Conservation (phyloP, 352 stramenopile species). For the Phytophthora podocarpi region DNA sequence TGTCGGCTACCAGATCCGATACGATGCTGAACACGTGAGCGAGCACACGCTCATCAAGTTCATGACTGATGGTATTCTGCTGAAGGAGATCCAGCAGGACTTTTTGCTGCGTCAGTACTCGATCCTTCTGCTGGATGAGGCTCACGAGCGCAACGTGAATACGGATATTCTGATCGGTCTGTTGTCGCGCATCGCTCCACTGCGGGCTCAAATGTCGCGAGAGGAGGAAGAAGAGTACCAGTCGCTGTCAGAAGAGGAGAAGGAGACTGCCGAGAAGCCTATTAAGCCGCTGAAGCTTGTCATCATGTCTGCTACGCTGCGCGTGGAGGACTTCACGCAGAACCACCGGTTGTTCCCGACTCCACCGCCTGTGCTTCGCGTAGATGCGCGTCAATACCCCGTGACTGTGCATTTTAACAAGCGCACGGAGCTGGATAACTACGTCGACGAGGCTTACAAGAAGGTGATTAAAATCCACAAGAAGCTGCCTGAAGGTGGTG, state of each 20-base stretch:
- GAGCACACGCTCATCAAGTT: conserved; percentile 96
- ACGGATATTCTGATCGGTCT: conserved; percentile 97
- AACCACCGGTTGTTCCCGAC: conserved; percentile 94
- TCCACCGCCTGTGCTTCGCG: conserved; percentile 92
- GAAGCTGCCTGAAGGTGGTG: conserved; percentile 95
- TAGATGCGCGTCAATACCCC: conserved; percentile 95
- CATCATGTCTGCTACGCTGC: conserved; percentile 99
- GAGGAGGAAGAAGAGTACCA: conserved; percentile 68
- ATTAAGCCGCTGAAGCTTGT: conserved; percentile 82
- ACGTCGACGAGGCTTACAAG: conserved; percentile 94
- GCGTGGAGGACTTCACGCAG: conserved; percentile 97
- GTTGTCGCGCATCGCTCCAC: conserved; percentile 92
- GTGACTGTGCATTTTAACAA: conserved; percentile 99
- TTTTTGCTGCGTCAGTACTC: conserved; percentile 82
- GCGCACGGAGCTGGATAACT: conserved; percentile 97
- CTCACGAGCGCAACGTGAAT: conserved; percentile 97
- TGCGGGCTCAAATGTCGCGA: conserved; percentile 89
- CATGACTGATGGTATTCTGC: conserved; percentile 99
- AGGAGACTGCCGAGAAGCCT: conserved; percentile 50
- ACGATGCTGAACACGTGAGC: conserved; percentile 94
- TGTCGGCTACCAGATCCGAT: conserved; percentile 98
- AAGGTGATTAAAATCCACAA: conserved; percentile 98
- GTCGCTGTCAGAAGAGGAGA: conserved; percentile 49
- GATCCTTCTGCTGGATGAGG: conserved; percentile 93
- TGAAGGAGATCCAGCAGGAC: conserved; percentile 96